Evolutionary conservation across 75 land plant genomes (phyloP).

Genomic region (Cunninghamia lanceolata): DNA sequence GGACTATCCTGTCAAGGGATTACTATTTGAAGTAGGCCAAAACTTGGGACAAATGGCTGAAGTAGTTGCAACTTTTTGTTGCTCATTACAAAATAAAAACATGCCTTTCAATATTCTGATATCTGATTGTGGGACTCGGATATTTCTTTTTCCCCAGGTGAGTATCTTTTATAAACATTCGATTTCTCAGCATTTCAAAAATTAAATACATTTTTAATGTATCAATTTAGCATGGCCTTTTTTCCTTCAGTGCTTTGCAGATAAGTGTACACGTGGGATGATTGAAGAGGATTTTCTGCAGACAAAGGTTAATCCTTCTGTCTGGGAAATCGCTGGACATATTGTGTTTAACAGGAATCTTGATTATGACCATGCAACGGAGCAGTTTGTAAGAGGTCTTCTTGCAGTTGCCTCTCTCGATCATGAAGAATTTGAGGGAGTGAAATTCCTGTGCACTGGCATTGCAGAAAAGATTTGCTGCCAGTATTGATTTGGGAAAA

Average conservation of each 20-base stretch:
- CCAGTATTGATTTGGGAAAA: not conserved
- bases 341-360: slow-evolving; percentile 28
- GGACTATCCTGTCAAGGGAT: slow-evolving; percentile 41
- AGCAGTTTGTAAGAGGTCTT: slow-evolving; percentile 27
- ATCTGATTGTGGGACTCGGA: slow-evolving; percentile 39
- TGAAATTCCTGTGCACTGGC: slow-evolving; percentile 15
- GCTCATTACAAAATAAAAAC: slow-evolving; percentile 28
- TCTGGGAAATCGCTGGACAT: slow-evolving; percentile 48
- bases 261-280: slow-evolving; percentile 25
- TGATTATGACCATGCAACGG: slow-evolving; percentile 30
- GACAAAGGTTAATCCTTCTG: slow-evolving; percentile 45
- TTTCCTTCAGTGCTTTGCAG: slow-evolving; percentile 29
- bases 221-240: not conserved
- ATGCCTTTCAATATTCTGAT: slow-evolving; percentile 53
- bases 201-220: not conserved
- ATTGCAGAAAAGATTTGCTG: not conserved
- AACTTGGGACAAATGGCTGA: slow-evolving; percentile 29
- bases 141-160: slow-evolving; percentile 64
- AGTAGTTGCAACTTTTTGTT: slow-evolving; percentile 30
- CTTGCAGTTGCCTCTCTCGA: slow-evolving; percentile 35
- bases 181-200: not conserved
- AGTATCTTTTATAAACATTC: not conserved
- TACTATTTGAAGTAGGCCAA: slow-evolving; percentile 32
- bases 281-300: slow-evolving; percentile 28
- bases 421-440: slow-evolving; percentile 21